phyloP scores from a whole-genome alignment of 1,139 yeast species.

The Zygosaccharomyces sapae region DNA sequence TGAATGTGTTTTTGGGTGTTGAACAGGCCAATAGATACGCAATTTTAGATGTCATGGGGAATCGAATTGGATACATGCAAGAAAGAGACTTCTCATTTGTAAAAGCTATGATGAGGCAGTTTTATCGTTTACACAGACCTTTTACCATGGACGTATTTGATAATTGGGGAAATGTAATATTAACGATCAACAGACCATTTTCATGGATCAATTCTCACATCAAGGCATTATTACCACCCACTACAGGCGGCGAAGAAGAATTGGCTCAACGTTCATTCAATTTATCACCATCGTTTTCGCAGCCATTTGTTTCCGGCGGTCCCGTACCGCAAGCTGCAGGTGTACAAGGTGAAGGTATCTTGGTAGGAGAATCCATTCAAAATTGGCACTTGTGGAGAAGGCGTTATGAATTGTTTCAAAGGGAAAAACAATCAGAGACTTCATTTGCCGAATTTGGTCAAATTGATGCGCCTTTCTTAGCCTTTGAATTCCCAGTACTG shows the following conservation, averaged over 20 bases:
- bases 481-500: constrained; percentile 78
- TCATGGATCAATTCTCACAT: constrained; percentile 86
- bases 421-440: constrained; percentile 25
- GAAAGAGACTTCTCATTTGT: constrained; percentile 73
- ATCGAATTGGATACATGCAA: constrained; percentile 71
- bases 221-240: constrained; percentile 57
- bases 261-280: constrained; percentile 5
- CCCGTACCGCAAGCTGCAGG: constrained; percentile 15
- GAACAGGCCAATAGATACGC: constrained; percentile 85
- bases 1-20: constrained; percentile 81
- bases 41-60: constrained; percentile 69
- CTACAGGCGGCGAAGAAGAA: constrained; percentile 18
- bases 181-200: constrained; percentile 77
- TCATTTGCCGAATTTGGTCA: constrained; percentile 53
- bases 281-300: constrained; percentile 34
- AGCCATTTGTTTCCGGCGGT: constrained; percentile 36
- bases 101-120: constrained; percentile 71
- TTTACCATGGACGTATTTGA: constrained; percentile 79
- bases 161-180: constrained; percentile 58
- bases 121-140: constrained; percentile 80
- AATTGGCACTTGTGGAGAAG: constrained; percentile 95
- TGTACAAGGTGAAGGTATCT: constrained; percentile 40
- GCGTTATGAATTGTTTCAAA: constrained; percentile 68
- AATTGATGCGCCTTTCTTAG: constrained; percentile 79
- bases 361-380: constrained; percentile 81